Percentiles rank a stretch among this genome's conserved stretches.
Evolutionary conservation across 2,329 filamentous ascomycete species (phyloP).

Genomic region (Leptographium flavum): DNA sequence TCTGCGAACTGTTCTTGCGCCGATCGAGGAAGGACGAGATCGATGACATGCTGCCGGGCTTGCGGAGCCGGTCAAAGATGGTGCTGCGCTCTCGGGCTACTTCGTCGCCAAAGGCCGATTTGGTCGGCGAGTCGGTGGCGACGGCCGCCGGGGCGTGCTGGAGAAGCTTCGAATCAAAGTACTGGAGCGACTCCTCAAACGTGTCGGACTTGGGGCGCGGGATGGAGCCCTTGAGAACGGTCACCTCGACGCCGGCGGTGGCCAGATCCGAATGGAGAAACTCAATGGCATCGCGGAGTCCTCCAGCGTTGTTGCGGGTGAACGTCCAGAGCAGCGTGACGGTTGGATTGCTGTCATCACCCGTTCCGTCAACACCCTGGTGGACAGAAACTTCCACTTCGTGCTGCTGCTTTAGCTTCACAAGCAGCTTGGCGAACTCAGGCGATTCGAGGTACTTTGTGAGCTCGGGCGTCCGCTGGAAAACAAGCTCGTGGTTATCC

Average conservation of each 20-base stretch:
- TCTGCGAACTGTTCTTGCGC: constrained; percentile 85
- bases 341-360: constrained; percentile 42
- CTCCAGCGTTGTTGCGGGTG: constrained; percentile 93
- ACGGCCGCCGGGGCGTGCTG: constrained; percentile 77
- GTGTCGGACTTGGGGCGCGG: constrained; percentile 97
- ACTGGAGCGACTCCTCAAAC: constrained; percentile 91
- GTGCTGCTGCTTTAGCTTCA: constrained; percentile 80
- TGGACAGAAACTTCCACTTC: constrained; percentile 76
- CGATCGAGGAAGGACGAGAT: constrained; percentile 93
- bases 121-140: constrained; percentile 77
- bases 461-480: constrained; percentile 62
- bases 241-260: constrained; percentile 75
- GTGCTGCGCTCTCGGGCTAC: constrained; percentile 63
- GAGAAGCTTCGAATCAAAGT: constrained; percentile 91
- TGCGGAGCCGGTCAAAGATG: constrained; percentile 86
- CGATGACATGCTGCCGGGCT: constrained; percentile 86
- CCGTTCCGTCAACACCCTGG: constrained; percentile 43
- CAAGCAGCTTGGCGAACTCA: constrained; percentile 69
- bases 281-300: constrained; percentile 89
- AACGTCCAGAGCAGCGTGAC: constrained; percentile 63
- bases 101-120: constrained; percentile 69
- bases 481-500: constrained; percentile 81
- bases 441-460: constrained; percentile 69
- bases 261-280: constrained; percentile 79
- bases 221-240: constrained; percentile 82